These are phyloP conservation scores for Ziziphus jujuba DNA, from an alignment of 306 rosid genomes.

Conservation along the genomic window DNA sequence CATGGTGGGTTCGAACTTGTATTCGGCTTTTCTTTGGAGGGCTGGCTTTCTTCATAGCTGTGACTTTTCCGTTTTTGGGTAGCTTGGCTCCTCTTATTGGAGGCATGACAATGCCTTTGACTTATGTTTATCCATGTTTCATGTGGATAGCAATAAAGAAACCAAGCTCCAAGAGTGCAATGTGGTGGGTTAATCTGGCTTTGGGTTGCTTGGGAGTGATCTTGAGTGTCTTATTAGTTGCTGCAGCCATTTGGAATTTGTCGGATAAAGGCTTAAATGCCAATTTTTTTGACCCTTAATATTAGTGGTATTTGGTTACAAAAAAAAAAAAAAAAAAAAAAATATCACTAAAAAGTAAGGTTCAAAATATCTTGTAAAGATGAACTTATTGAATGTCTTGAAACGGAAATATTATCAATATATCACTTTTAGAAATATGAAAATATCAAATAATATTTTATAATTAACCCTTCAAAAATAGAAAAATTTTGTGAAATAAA, in stretches of 20 bases:
- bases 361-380: no score
- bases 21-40: slow-evolving; percentile 56
- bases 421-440: no score
- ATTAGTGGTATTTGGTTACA: background rate
- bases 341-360: no score
- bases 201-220: slow-evolving; percentile 61
- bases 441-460: no score
- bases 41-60: slow-evolving; percentile 40
- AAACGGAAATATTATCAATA: no score
- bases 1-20: slow-evolving; percentile 29
- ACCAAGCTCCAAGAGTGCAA: slow-evolving; percentile 25
- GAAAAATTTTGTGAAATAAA: no score
- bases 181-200: slow-evolving; percentile 42
- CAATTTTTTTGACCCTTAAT: slow-evolving; percentile 61
- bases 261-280: slow-evolving; percentile 43
- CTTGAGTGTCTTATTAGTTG: slow-evolving; percentile 43
- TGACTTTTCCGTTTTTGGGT: slow-evolving; percentile 66
- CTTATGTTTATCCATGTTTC: slow-evolving; percentile 73
- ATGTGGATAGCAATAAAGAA: slow-evolving; percentile 72
- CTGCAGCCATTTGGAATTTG: slow-evolving; percentile 44
- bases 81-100: slow-evolving; percentile 45
- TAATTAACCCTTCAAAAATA: no score
- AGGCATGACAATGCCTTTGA: slow-evolving; percentile 56
- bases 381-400: no score
- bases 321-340: no score